Evolutionary conservation across 352 stramenopile genomes (phyloP), one percentile per base, ranked within the genome.

Genomic region (Peronospora destructor): DNA sequence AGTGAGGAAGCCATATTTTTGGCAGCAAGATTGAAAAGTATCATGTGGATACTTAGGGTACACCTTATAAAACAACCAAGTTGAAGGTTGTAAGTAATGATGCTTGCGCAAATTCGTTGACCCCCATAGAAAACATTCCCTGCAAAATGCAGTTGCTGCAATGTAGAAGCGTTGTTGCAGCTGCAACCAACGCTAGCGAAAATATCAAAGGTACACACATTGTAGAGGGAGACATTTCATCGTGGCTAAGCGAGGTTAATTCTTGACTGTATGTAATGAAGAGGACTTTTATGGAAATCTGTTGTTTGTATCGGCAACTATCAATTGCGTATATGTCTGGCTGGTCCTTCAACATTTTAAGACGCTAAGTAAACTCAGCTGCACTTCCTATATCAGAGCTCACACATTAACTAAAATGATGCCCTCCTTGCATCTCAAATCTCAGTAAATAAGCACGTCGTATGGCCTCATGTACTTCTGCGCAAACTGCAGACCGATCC

Each of bases 401-500:
- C 10, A 32, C 28, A 32, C 3, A 32, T 32, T 1, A 13, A 12
- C 1, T 1, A 33, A 3, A 33, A 13, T 16, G 10, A n/a, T 36
- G 11, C 30, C 0, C 10, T 16, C 30, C 30, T n/a, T 6, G 12
- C 12, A 8, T 16, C 4, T 6, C n/a, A 37, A 4, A 32, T 29
- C 19, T 65, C 28, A 69, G 54, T 87, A 90, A 30, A 78, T 66
- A 41, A 89, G 66, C 36, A 89, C 71, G 7, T 64, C 46, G 12
- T 53, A 48, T 0, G 80, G 66, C 0, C 59, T 51, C 17, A 79
- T 48, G 54, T 90, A 92, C 29, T 56, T 64, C 33, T 56, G 59
- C 6, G 76, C 82, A 53, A 92, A 89, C 2, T 52, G 50, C 12
- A 77, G 52, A 7, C 81, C 78, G 41, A 89, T 71, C 28, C 42